A percentile compares a stretch with the other conserved stretches of the same genome.
Evolutionary conservation across 2,329 filamentous ascomycete species (phyloP).

Genomic region (Hortaea sp.): DNA sequence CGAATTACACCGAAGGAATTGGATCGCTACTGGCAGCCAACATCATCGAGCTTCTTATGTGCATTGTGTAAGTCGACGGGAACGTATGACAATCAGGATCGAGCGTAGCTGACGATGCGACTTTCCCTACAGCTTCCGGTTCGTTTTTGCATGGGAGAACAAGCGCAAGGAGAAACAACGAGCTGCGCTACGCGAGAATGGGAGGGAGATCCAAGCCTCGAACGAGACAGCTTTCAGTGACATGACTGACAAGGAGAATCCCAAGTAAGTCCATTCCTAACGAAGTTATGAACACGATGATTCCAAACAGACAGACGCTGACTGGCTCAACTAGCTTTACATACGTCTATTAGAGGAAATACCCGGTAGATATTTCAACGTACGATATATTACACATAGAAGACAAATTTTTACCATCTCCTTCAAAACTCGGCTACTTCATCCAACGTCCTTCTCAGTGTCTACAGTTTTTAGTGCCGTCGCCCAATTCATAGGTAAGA

Average conservation of each 20-base stretch:
- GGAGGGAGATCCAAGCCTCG: constrained; percentile 37
- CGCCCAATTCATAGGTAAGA: too few relatives aligned
- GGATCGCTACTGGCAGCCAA: constrained; percentile 49
- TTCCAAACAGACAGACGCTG: neutral
- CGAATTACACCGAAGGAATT: constrained; percentile 41
- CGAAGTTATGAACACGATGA: neutral
- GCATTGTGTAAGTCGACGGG: constrained; percentile 18
- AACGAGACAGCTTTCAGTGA: constrained; percentile 44
- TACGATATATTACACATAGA: too few relatives aligned
- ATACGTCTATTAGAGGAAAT: constrained; percentile 20
- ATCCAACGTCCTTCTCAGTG: too few relatives aligned
- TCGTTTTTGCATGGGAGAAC: constrained; percentile 41
- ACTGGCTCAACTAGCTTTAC: constrained; percentile 39
- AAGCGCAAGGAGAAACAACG: constrained; percentile 35
- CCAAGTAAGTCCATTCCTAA: neutral
- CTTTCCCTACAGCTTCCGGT: constrained; percentile 26
- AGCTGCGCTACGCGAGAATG: constrained; percentile 30
- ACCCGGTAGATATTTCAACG: neutral
- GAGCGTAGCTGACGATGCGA: too few relatives aligned
- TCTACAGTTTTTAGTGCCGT: too few relatives aligned
- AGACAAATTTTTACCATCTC: too few relatives aligned
- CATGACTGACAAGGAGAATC: constrained; percentile 35
- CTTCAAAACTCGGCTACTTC: too few relatives aligned
- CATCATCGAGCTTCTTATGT: constrained; percentile 40
- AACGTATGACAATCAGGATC: too few relatives aligned